Conservation (phyloP, 148 eudicot genomes). For the Camellia granthamiana region DNA sequence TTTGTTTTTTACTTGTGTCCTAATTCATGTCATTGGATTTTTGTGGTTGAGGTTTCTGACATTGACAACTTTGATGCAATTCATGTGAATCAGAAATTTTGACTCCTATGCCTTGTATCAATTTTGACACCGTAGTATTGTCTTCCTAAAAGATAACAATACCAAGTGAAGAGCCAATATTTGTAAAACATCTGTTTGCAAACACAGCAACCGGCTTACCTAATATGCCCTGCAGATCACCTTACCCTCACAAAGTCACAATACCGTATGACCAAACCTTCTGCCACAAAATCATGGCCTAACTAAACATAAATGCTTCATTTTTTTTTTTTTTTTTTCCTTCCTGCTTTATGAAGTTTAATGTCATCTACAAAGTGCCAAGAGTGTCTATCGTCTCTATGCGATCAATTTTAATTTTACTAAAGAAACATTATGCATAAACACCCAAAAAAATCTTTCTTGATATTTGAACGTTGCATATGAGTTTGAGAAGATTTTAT, state of each 20-base stretch:
- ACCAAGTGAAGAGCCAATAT: neutral
- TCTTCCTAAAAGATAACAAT: neutral
- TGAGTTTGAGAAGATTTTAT: neutral
- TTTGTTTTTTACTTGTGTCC: too few relatives aligned
- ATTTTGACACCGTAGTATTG: neutral
- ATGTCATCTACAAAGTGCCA: neutral
- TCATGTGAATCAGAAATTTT: neutral
- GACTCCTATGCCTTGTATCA: neutral
- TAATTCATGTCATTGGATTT: neutral
- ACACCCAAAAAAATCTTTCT: neutral
- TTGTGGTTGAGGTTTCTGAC: neutral
- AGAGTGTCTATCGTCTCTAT: neutral
- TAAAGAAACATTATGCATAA: neutral
- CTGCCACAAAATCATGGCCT: neutral
- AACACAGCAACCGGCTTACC: neutral
- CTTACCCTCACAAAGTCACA: too few relatives aligned
- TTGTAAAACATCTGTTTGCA: neutral
- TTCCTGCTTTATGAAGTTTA: too few relatives aligned
- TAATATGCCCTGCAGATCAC: too few relatives aligned
- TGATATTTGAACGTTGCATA: neutral
- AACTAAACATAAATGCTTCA: neutral
- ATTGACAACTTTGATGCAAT: too few relatives aligned
- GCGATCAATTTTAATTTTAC: neutral
- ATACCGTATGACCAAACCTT: neutral
- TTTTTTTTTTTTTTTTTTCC: neutral